A percentile compares a stretch with the other conserved stretches of the same genome.
phyloP scores from a whole-genome alignment of 768 basidiomycete genomes.

The Leccinum longicurvipes region DNA sequence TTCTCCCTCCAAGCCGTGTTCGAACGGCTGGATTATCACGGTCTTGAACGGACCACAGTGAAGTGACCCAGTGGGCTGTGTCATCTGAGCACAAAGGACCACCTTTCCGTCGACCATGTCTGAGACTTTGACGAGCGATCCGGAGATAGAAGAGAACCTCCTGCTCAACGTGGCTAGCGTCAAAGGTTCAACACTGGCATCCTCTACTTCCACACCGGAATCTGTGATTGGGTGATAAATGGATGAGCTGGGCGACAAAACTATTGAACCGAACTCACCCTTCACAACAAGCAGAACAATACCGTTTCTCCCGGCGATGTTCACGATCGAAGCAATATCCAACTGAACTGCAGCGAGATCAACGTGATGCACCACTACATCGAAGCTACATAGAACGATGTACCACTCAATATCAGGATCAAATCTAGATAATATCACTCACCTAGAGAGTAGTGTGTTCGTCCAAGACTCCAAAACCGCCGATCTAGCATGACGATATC shows the following conservation, averaged over 20 bases:
- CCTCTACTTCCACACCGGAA: background rate
- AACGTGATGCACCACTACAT: constrained; percentile 21
- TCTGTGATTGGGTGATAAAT: background rate
- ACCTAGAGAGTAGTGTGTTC: constrained; percentile 11
- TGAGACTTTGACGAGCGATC: background rate
- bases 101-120: background rate
- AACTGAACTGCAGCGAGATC: constrained; percentile 7
- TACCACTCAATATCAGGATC: no score
- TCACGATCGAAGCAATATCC: constrained; percentile 22
- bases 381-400: constrained; percentile 15
- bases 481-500: constrained; percentile 12
- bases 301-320: constrained; percentile 22
- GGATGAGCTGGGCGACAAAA: no score
- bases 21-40: constrained; percentile 26
- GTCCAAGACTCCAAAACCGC: constrained; percentile 22
- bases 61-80: constrained; percentile 10
- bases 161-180: background rate
- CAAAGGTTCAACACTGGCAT: background rate
- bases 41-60: constrained; percentile 22
- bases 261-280: constrained; percentile 7
- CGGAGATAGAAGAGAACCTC: background rate
- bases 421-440: no score
- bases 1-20: constrained; percentile 26
- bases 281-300: constrained; percentile 22
- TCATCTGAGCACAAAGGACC: constrained; percentile 2